phyloP scores from a whole-genome alignment of 2,329 filamentous ascomycete species.

The Coniochaeta ligniaria region DNA sequence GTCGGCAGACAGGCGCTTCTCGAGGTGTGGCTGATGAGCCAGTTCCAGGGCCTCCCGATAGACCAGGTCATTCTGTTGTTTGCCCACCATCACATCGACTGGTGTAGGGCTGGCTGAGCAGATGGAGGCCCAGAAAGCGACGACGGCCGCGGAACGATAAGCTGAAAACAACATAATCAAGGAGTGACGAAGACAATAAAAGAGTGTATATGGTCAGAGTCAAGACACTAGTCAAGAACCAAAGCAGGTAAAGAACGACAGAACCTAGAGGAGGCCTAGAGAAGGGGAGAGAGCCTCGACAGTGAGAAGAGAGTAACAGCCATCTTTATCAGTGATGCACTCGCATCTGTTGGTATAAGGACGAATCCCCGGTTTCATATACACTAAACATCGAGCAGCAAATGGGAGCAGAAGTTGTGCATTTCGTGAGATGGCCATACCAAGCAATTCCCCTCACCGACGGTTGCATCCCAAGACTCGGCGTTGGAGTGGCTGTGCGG shows the following conservation, averaged over 20 bases:
- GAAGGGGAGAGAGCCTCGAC: not conserved
- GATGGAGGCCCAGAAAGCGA: slow-evolving; percentile 1
- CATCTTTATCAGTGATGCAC: slow-evolving; percentile 1
- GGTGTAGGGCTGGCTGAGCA: slow-evolving; percentile 5
- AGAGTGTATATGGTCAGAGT: not conserved
- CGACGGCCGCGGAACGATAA: not conserved
- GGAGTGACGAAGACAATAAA: not conserved
- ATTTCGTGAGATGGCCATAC: not conserved
- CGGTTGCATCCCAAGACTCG: not conserved
- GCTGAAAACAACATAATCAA: not conserved
- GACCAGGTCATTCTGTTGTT: slow-evolving; percentile 8
- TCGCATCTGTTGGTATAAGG: not conserved
- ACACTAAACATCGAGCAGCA: not conserved
- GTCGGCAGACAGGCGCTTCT: slow-evolving; percentile 9
- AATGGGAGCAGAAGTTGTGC: not conserved
- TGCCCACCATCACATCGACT: not conserved
- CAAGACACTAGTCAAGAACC: not conserved
- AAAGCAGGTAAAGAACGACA: not conserved
- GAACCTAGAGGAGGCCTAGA: not conserved
- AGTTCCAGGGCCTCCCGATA: slow-evolving; percentile 9
- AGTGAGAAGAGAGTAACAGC: not conserved
- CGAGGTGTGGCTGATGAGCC: slow-evolving; percentile 8
- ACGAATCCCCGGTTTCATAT: not conserved
- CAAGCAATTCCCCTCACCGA: not conserved
- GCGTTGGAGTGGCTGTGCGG: not conserved